Evolutionary conservation across 345 rosid genomes (phyloP), one percentile per base, ranked within the genome.

Genomic region (Carallia pectinifolia): DNA sequence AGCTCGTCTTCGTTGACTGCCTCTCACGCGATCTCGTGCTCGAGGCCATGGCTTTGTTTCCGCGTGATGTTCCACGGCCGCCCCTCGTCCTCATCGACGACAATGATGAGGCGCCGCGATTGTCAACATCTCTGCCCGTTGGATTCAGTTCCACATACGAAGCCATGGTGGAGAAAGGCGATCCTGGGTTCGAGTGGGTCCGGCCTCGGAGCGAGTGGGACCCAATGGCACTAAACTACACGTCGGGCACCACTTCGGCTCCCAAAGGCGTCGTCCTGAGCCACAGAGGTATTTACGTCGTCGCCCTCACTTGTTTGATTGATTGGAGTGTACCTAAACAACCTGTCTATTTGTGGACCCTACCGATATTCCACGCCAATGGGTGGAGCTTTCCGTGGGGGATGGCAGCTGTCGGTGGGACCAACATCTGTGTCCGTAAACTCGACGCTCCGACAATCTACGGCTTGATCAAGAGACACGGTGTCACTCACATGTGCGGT

Each of bases 1-100:
- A 82, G 80, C 86, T 93, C 36, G 77, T 84, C 53, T 82, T 93
- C 62, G 97, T 90, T 18, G 98, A 93, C 58, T 64, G 62, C 59
- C 76, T 75, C 70, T 85, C 82, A 2, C 50, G 68, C 18, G 74
- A 78, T 31, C 73, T 84, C 2, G 81, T 83, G 73, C 75, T 85
- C 48, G 85, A 90, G 39, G 95, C 94, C 2, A 17, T 88, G 34
- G 71, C 84, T 50, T 37, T 85, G 61, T 76, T 80, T 27, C 77
- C 88, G 13, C 69, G 68, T 0, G 18, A 73, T 29, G 1, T 44
- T 3, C 59, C 56, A 5, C 83, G 81, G 34, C 96, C 94, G 16
- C 16, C 16, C 0, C 88, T 90, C 40, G 84, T 92, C 38, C 70
- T 84, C 53, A 80, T 89, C 76, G 64, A 71, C 10, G 91, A 86